A percentile compares a stretch with the other conserved stretches of the same genome.
These are phyloP conservation scores for Chaetomiaceae sp. DNA, from an alignment of 2,329 filamentous ascomycete genomes.

Conservation along the genomic window DNA sequence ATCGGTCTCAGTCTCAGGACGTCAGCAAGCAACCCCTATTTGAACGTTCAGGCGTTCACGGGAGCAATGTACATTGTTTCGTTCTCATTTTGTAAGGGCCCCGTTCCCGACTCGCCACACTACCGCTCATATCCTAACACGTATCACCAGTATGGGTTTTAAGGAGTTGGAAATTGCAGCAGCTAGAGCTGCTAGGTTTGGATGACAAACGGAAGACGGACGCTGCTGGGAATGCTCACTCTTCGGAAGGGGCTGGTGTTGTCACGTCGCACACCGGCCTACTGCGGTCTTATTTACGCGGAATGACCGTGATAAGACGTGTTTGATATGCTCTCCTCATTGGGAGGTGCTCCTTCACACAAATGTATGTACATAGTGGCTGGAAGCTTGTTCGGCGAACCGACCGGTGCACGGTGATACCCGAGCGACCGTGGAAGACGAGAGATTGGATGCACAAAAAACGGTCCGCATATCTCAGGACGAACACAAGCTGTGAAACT, in stretches of 20 bases:
- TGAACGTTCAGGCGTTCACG: constrained; percentile 51
- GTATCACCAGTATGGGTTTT: constrained; percentile 33
- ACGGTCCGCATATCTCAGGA: no score
- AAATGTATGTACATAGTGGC: no score
- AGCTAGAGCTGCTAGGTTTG: constrained; percentile 30
- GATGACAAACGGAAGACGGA: constrained; percentile 27
- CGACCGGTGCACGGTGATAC: no score
- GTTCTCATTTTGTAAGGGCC: constrained; percentile 37
- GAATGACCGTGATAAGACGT: constrained; percentile 17
- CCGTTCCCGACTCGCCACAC: background rate
- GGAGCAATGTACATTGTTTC: constrained; percentile 55
- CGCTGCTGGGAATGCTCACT: constrained; percentile 25
- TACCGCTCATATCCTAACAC: background rate
- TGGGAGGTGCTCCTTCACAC: no score
- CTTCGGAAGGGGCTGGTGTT: background rate
- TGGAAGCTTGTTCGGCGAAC: no score
- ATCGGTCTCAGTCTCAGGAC: constrained; percentile 54
- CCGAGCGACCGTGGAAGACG: no score
- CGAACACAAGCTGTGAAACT: no score
- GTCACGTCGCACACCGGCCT: background rate
- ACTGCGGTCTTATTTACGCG: constrained; percentile 14
- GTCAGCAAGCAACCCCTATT: constrained; percentile 39
- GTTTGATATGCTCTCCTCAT: constrained; percentile 18
- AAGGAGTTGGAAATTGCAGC: constrained; percentile 38
- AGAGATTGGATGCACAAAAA: no score